Evolutionary conservation across 768 basidiomycete species (phyloP), one percentile per base, ranked within the genome.

Genomic region (Tylopilus intermedius): DNA sequence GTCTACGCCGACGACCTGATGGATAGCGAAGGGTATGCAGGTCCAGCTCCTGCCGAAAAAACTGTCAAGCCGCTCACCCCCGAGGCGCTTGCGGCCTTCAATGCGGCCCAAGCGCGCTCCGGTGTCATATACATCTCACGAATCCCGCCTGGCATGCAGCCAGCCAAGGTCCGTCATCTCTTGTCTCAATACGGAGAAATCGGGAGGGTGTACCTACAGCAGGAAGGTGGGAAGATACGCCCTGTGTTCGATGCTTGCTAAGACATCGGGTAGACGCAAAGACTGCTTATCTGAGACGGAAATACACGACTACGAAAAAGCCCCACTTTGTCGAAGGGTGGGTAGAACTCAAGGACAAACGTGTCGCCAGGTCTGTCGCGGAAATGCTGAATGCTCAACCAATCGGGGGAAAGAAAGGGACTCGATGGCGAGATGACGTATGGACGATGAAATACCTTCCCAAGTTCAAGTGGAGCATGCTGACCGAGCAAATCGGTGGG

Each of bases 391-490:
- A 99, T 65, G 96, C 94, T 2, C 86, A 94, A 62, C 81, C 92
- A 1, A 94, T 99, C 54, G 96, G 95, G 27, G 93, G 92, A 2
- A 94, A 92, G 75, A 93, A 92, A 67, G 86, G 88, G 5, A 79
- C 83, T 2, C 77, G 91, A 53, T 97, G 92, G 90, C 77, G 91
- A 66, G 95, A 98, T 65, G 96, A 99, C 59, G 84, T 99, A 8
- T 99, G 96, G 96, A 97, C 96, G 51, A 95, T 98, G 93, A 95
- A 95, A 67, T 99, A 99, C 68, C 74, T 99, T 53, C 94, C 94
- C 8, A 88, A 84, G 63, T 99, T 98, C 78, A 96, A 94, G 63
- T 99, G 96, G 96, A 84, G 88, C 70, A 96, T 96, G 95, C 75
- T 99, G 53, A 94, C 92, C 6, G 96, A 98, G 71, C 95, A 97